These are phyloP conservation scores for Acacia confusa DNA, from an alignment of 306 rosid genomes.

Conservation along the genomic window DNA sequence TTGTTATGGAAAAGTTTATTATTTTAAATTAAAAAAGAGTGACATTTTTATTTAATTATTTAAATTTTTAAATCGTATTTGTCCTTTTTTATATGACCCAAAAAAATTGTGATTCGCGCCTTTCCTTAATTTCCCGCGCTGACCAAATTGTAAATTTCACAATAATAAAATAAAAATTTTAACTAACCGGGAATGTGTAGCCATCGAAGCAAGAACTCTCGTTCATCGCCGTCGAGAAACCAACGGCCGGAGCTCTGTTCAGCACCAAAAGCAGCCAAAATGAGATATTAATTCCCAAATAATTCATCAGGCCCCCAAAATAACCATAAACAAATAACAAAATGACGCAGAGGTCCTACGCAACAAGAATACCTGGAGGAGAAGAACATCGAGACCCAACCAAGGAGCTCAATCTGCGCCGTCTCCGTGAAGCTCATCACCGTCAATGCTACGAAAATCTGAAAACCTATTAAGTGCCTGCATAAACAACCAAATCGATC, in stretches of 20 bases:
- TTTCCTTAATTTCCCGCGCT: neutral
- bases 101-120: neutral
- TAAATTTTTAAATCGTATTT: no score
- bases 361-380: conserved; percentile 39
- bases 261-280: neutral
- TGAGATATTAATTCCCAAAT: neutral
- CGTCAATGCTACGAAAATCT: conserved; percentile 54
- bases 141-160: neutral
- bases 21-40: no score
- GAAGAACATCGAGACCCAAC: conserved; percentile 40
- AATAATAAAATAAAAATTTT: neutral
- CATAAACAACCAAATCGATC: neutral
- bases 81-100: no score
- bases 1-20: no score
- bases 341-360: conserved; percentile 22
- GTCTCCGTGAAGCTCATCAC: conserved; percentile 48
- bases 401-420: conserved; percentile 29
- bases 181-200: conserved; percentile 38
- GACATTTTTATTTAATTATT: no score
- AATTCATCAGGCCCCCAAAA: neutral
- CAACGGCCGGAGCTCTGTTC: conserved; percentile 43
- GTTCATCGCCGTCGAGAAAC: conserved; percentile 28
- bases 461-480: conserved; percentile 80
- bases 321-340: neutral
- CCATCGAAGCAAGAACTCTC: conserved; percentile 32